Percentiles rank a stretch among this genome's conserved stretches.
phyloP scores from a whole-genome alignment of 2,329 filamentous ascomycete genomes.

The Calonectria fujianensis region DNA sequence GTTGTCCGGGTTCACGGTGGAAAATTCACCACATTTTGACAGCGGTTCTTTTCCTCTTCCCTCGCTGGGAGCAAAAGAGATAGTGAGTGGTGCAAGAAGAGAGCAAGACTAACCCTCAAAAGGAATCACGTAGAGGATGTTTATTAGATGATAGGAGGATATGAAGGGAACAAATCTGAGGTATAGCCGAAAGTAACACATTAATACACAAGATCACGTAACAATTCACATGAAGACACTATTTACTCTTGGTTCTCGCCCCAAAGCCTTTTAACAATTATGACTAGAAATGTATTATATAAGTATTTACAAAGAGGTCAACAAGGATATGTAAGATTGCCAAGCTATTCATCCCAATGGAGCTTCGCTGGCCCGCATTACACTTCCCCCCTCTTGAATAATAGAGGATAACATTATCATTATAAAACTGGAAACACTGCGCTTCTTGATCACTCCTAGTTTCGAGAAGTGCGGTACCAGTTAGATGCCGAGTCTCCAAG shows the following conservation, averaged over 20 bases:
- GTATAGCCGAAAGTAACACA: not conserved
- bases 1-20: no score
- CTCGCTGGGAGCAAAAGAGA: no score
- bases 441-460: not conserved
- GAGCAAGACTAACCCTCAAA: no score
- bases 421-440: not conserved
- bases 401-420: slow-evolving; percentile 8
- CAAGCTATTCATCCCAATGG: not conserved
- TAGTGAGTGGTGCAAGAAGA: no score
- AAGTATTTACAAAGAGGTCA: slow-evolving; percentile 12
- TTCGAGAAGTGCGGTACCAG: slow-evolving; percentile 33
- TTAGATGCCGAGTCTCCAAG: slow-evolving; percentile 21
- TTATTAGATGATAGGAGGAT: no score
- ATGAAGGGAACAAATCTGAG: not conserved
- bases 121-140: no score
- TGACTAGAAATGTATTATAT: not conserved
- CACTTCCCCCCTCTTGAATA: not conserved
- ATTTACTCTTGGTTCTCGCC: no score
- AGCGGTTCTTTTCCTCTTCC: no score
- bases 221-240: accelerated
- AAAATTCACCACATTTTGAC: no score
- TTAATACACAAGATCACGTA: not conserved
- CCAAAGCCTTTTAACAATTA: not conserved
- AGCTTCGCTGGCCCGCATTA: not conserved
- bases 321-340: slow-evolving; percentile 5